Base-by-base conservation (phyloP, 306 rosid species). In the Inga leiocalycina region DNA sequence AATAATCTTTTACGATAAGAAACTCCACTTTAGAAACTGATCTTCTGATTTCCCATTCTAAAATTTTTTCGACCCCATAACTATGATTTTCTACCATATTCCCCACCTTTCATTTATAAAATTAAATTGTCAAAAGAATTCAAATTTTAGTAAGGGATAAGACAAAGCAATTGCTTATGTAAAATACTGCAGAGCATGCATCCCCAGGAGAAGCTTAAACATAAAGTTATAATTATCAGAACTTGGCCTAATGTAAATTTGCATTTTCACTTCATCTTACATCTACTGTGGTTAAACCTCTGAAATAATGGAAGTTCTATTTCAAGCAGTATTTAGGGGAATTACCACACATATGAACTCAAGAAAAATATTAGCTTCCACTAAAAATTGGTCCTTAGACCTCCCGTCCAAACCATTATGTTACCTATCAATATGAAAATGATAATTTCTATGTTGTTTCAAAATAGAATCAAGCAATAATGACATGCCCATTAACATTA, bases 311-410 rank as follows among this genome's bases (percentile, higher is more conserved):
- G 41, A 64, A 30, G 20, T 13, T 13, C 0, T 30, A 39, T 12
- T 64, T 78, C 79, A 79, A 75, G 82, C 76, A 67, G 65, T 14
- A 81, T 84, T 41, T 54, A 24, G 48, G 79, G 68, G 4, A 52
- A 74, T 62, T 14, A 48, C 10, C 52, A 44, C 61, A 77, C 7
- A 34, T 1, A 52, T 11, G 27, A n/a, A 49, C 27, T 15, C 41
- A 0, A 3, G 41, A 24, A 76, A 74, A 6, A 56, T 37, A 24
- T 10, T 64, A 65, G 41, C 44, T 19, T 78, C 57, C 75, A 32
- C 14, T 19, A 14, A 16, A 7, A 65, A 66, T 77, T 62, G 43
- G 17, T 19, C 64, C 74, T 39, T 14, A 16, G 6, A 67, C 35
- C 85, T 24, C 27, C 39, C n/a, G 66, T 43, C 74, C 41, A 66